Evolutionary conservation across 495 filamentous ascomycete genomes (phyloP).

Genomic region (Xylaria longipes): DNA sequence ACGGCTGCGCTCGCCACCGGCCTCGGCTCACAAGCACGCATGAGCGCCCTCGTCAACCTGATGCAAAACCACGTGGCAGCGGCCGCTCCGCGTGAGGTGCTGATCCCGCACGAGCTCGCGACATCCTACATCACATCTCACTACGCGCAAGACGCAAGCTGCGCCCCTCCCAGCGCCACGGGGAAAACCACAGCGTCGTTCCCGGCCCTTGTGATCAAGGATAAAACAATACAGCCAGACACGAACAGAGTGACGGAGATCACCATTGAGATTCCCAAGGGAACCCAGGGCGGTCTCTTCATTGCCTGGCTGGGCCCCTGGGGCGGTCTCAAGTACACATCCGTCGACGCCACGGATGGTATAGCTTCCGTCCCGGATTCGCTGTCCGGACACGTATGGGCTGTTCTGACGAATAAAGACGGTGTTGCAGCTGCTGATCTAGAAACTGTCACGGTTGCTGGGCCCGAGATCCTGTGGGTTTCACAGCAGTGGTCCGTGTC

Average conservation of each 20-base stretch:
- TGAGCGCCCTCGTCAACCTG: constrained; percentile 50
- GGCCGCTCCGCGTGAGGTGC: constrained; percentile 43
- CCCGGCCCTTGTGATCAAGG: constrained; percentile 33
- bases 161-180: constrained; percentile 29
- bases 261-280: constrained; percentile 32
- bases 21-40: constrained; percentile 46
- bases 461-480: constrained; percentile 49
- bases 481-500: constrained; percentile 34
- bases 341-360: constrained; percentile 29
- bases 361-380: constrained; percentile 36
- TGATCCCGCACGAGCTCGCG: constrained; percentile 42
- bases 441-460: constrained; percentile 39
- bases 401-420: constrained; percentile 38
- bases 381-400: constrained; percentile 49
- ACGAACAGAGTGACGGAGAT: constrained; percentile 29
- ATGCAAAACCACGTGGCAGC: constrained; percentile 49
- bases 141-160: constrained; percentile 32
- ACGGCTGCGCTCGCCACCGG: constrained; percentile 42
- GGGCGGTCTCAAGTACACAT: constrained; percentile 44
- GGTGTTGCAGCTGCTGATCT: constrained; percentile 34
- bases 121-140: constrained; percentile 41
- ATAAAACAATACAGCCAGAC: constrained; percentile 14
- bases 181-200: constrained; percentile 29
- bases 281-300: constrained; percentile 28
- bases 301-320: constrained; percentile 50